Base-by-base conservation (phyloP, 805 yeast species). In the Saccharomycopsis amapae region DNA sequence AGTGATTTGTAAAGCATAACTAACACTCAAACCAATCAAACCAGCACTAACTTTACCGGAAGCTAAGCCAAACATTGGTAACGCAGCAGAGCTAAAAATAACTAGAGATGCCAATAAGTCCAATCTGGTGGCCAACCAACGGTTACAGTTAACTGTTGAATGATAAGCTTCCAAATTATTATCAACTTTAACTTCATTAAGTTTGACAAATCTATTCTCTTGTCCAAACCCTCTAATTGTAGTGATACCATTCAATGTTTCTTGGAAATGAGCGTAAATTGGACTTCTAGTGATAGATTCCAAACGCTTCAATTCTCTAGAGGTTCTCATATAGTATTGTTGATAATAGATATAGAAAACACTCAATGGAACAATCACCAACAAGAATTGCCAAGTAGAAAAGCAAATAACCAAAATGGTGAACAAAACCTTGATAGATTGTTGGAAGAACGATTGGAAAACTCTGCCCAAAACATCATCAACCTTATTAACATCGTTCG, bases 61-160 rank as follows among this genome's bases (percentile, higher is more conserved):
- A 44, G 67, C 73, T 54, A 88, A 70, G 19, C 87, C 75, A 50
- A 78, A 62, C 41, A 94, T 84, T 13, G 94, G 74, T 56, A 93
- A 71, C 4, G 86, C 83, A 2, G 97, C 85, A 5, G 97, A 81
- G 37, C 85, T 81, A 49, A 88, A 73, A 57, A 93, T 90, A 52
- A 93, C 85, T 38, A 89, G 56, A 1, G 97, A 84, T 26, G 98
- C 97, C 54, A 93, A 69, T 53, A 85, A 80, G 64, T 94, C 97
- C 50, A 93, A 72, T 59, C 99, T 76, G 9, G 87, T 95, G 7
- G 97, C 96, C 51, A 93, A 75, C 99, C 99, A 93, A 67, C 99
- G 79, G 63, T 94, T 93, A 10, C 96, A 89, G 61, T 85, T 83
- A 47, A 88, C 79, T 9, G 95, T 75, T 24, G 97, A 96, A 70